Conservation (phyloP, 2,329 filamentous ascomycete species). For the Parafenestella ontariensis region DNA sequence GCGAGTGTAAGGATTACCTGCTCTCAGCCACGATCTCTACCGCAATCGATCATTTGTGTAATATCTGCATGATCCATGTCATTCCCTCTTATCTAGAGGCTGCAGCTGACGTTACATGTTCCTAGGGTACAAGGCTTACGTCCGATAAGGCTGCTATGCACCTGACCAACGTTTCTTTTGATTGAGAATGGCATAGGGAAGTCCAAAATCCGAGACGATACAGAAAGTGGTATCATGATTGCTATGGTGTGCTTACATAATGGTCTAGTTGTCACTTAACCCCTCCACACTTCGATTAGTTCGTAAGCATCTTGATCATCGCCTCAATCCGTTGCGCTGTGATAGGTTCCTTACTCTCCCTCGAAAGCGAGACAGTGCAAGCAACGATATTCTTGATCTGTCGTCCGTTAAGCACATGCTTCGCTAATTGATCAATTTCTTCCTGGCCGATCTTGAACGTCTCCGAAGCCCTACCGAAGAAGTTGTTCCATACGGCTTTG, state of each 20-base stretch:
- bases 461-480: background rate
- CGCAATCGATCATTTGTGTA: background rate
- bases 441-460: slow-evolving; percentile 33
- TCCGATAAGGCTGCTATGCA: background rate
- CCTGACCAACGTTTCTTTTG: background rate
- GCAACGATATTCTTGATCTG: slow-evolving; percentile 52
- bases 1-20: too few species aligned
- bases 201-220: too few species aligned
- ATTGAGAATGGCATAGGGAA: background rate
- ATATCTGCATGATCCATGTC: background rate
- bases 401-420: slow-evolving; percentile 46
- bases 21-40: background rate
- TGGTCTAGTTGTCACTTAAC: background rate
- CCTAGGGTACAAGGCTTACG: background rate
- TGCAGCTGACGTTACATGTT: background rate
- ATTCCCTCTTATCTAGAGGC: background rate
- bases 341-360: background rate
- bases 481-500: slow-evolving; percentile 51
- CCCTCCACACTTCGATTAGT: background rate
- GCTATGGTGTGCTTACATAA: background rate
- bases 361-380: slow-evolving; percentile 1
- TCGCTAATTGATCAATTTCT: slow-evolving; percentile 38
- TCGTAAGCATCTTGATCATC: slow-evolving; percentile 3
- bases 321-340: background rate
- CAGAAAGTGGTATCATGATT: background rate